phyloP scores from a whole-genome alignment of 352 stramenopile genomes.

The Ophiocytium majus region DNA sequence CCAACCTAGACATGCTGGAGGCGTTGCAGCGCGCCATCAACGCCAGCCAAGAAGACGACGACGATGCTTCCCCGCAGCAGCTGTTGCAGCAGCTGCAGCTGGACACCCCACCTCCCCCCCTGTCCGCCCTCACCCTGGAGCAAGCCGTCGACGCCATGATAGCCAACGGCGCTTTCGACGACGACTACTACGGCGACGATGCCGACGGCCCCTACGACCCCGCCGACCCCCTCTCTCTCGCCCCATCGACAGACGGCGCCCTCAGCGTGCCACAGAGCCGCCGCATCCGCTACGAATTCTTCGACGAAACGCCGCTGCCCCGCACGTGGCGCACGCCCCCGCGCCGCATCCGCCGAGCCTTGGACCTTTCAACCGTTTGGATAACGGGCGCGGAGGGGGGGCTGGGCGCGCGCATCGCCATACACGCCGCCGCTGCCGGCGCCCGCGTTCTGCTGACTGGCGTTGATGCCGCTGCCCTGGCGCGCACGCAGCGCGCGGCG shows the following conservation, averaged over 20 bases:
- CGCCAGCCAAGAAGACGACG: no score
- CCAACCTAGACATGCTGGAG: no score
- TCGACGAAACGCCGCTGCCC: background rate
- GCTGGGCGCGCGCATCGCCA: constrained; percentile 60
- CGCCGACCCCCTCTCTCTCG: no score
- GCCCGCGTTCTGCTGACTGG: constrained; percentile 51
- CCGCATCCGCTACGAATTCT: background rate
- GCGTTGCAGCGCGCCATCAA: no score
- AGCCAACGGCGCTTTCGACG: background rate
- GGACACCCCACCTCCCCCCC: no score
- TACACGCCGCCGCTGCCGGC: constrained; percentile 50
- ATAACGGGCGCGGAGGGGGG: constrained; percentile 63
- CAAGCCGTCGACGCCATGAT: background rate
- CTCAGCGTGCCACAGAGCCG: background rate
- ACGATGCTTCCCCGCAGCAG: no score
- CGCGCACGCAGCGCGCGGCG: constrained; percentile 39
- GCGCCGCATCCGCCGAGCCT: constrained; percentile 8
- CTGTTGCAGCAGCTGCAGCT: no score
- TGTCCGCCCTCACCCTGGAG: no score
- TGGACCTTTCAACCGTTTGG: constrained; percentile 62
- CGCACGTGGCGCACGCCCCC: background rate
- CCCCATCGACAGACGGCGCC: background rate
- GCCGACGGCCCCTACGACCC: background rate
- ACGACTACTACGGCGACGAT: background rate
- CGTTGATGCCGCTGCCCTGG: constrained; percentile 27